Evolutionary conservation across 768 basidiomycete genomes (phyloP).

Genomic region (Clathrus columnatus): DNA sequence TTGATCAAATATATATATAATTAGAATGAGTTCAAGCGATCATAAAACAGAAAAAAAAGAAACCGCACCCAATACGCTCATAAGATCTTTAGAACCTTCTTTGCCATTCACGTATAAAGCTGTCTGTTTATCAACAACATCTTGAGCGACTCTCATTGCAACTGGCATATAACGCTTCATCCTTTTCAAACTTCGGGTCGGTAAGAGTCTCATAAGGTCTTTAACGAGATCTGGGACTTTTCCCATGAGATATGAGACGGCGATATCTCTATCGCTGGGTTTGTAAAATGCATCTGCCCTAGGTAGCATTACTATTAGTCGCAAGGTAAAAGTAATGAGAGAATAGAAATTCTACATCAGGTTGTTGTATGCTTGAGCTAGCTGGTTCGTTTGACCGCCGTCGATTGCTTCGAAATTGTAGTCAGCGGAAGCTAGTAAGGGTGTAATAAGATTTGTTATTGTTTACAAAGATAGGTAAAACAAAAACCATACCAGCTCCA

Average conservation of each 20-base stretch:
- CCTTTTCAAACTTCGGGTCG: constrained; percentile 22
- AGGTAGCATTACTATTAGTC: background rate
- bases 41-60: too few relatives aligned
- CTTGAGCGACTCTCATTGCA: constrained; percentile 18
- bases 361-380: background rate
- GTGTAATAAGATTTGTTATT: background rate
- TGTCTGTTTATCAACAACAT: constrained; percentile 18
- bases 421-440: constrained; percentile 18
- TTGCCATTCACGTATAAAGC: constrained; percentile 19
- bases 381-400: constrained; percentile 1
- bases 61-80: constrained; percentile 25
- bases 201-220: constrained; percentile 21
- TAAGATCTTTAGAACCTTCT: constrained; percentile 23
- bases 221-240: constrained; percentile 22
- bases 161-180: constrained; percentile 20
- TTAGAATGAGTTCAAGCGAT: background rate
- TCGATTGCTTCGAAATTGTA: too few relatives aligned
- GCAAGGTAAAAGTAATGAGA: background rate
- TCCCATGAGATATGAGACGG: constrained; percentile 22
- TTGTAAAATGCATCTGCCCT: constrained; percentile 1
- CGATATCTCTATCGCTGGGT: constrained; percentile 13
- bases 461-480: constrained; percentile 17
- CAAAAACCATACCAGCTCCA: too few relatives aligned
- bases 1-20: background rate
- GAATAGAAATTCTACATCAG: background rate